Evolutionary conservation across 2,329 filamentous ascomycete species (phyloP).

Genomic region (Beauveria medogensis): DNA sequence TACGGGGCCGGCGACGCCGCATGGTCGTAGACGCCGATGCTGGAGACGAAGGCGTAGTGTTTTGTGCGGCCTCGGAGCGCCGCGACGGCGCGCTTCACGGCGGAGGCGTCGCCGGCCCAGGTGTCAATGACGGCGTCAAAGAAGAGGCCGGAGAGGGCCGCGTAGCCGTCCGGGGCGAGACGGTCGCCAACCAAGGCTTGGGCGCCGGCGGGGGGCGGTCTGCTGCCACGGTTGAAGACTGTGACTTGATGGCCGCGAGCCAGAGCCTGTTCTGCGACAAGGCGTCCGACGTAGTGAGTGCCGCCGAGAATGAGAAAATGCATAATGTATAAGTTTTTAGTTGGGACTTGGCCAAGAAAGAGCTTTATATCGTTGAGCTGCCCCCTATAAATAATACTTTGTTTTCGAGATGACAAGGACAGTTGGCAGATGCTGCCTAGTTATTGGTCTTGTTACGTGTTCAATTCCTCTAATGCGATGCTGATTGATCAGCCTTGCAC

Average conservation of each 20-base stretch:
- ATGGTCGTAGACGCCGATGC: conserved; percentile 12
- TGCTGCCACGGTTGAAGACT: conserved; percentile 14
- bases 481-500: neutral
- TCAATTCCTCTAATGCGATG: neutral
- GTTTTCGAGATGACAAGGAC: neutral
- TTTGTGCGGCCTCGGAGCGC: conserved; percentile 12
- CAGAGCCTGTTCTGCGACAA: conserved; percentile 12
- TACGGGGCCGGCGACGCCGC: neutral
- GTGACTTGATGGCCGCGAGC: conserved; percentile 12
- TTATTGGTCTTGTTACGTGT: neutral
- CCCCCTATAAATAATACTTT: neutral
- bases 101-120: conserved; percentile 13
- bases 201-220: conserved; percentile 9
- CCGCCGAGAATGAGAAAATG: conserved; percentile 16
- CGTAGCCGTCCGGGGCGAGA: conserved; percentile 5
- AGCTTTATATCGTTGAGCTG: no score
- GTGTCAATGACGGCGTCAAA: conserved; percentile 17
- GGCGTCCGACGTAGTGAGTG: conserved; percentile 14
- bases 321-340: conserved; percentile 4
- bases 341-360: neutral
- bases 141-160: conserved; percentile 6
- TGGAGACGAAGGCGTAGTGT: conserved; percentile 16
- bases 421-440: conserved; percentile 2
- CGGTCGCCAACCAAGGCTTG: conserved; percentile 14
- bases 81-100: conserved; percentile 12